Base-by-base conservation (phyloP, 2,329 filamentous ascomycete species). In the Trichoderma koningiopsis region DNA sequence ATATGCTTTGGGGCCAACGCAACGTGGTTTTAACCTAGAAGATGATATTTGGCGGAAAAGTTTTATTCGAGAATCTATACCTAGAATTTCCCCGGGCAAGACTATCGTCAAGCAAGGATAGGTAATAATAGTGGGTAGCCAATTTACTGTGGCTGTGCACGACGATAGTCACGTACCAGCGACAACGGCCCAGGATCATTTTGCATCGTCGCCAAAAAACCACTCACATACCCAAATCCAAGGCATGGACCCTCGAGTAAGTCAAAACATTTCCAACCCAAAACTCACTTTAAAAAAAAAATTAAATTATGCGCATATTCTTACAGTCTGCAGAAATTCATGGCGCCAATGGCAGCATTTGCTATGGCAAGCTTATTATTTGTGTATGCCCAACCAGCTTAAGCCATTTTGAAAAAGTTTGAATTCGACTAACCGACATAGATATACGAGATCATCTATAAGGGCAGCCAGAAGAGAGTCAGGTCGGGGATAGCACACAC, bases 401-500 rank as follows among this genome's bases (percentile, higher is more conserved):
- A 1, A 5, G 43, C 24, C 37, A 43, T 10, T 31, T 60, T 10
- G 3, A 10, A 47, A 47, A 47, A 22, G 37, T 16, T 60, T 22
- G 1, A 31, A 31, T 31, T 8, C 24, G 3, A 60, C 58, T 60
- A 60, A 60, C 58, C 58, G 37, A 19, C 27, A 47, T 60, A 60
- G 58, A 10, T 60, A 60, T 60, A 60, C 58, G 37, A 60, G 58
- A 60, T 60, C 58, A 10, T 60, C 58, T 24, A 60, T 60, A 47
- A 60, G 58, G 37, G 19, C 58, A 22, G 58, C 58, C 27, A 60
- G 58, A 60, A 60, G 58, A 60, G 37, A 60, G 31, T 14, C 58
- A 60, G 58, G 58, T 33, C 58, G 58, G 27, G 14, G 58, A 47
- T 60, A 47, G 37, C 58, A 22, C 19, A 31, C 58, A 47, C 3